Evolutionary conservation across 495 filamentous ascomycete species (phyloP).

Genomic region (Penicillium ochrochloron): DNA sequence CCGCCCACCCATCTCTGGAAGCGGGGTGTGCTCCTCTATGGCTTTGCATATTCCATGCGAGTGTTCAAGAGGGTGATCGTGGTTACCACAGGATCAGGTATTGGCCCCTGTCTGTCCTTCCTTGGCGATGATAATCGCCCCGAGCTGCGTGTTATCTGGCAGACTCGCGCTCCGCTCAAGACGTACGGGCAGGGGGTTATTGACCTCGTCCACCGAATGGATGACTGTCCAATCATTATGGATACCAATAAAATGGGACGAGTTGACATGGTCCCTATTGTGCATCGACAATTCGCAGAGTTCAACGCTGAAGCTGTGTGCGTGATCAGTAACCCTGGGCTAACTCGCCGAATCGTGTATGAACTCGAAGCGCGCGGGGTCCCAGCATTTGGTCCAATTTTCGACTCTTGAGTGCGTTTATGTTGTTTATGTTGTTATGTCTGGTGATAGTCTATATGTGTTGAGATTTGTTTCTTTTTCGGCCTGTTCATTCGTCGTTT

Average conservation of each 20-base stretch:
- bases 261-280: conserved; percentile 60
- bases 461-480: neutral
- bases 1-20: conserved; percentile 57
- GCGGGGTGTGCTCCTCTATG: conserved; percentile 60
- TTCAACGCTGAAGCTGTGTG: conserved; percentile 73
- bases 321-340: conserved; percentile 73
- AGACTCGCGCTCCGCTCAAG: conserved; percentile 54
- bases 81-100: conserved; percentile 84
- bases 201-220: conserved; percentile 53
- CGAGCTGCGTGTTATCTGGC: conserved; percentile 63
- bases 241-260: conserved; percentile 56
- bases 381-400: conserved; percentile 78
- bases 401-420: conserved; percentile 64
- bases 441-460: neutral
- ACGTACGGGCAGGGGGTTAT: conserved; percentile 60
- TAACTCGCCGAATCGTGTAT: conserved; percentile 75
- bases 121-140: conserved; percentile 53
- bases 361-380: conserved; percentile 71
- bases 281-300: conserved; percentile 60
- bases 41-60: conserved; percentile 72
- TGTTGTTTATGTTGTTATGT: neutral
- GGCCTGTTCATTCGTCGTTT: neutral
- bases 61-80: conserved; percentile 72
- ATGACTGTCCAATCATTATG: conserved; percentile 58
- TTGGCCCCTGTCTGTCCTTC: conserved; percentile 64